Evolutionary conservation across 2,329 filamentous ascomycete species (phyloP).

Genomic region (Lecanoromycetidae sp.): DNA sequence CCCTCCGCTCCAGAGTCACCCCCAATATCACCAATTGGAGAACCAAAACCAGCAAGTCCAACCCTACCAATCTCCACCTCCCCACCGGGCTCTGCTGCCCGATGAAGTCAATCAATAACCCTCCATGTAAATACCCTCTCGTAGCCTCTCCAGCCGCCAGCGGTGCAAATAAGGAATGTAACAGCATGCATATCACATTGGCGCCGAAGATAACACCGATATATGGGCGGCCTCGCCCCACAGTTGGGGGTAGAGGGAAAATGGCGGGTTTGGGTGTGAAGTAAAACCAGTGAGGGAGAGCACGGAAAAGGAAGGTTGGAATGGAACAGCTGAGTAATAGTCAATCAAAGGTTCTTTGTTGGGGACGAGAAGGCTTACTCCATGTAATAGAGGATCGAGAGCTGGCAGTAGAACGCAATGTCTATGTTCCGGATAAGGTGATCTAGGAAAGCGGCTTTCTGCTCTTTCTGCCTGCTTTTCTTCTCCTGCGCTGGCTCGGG

Average conservation of each 20-base stretch:
- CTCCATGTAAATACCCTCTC: slow-evolving; percentile 48
- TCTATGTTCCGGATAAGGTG: slow-evolving; percentile 46
- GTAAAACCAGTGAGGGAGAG: slow-evolving; percentile 44
- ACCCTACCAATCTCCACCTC: slow-evolving; percentile 38
- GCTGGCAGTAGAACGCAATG: slow-evolving; percentile 48
- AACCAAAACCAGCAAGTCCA: slow-evolving; percentile 43
- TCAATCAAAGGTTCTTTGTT: not conserved
- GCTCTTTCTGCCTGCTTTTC: not conserved
- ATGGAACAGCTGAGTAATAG: slow-evolving; percentile 41
- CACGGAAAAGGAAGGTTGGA: slow-evolving; percentile 43
- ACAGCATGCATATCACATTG: slow-evolving; percentile 44
- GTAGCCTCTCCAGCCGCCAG: slow-evolving; percentile 41
- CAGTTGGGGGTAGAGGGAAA: slow-evolving; percentile 37
- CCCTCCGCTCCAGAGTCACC: slow-evolving; percentile 37
- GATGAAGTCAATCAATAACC: slow-evolving; percentile 52
- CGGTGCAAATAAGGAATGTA: slow-evolving; percentile 43
- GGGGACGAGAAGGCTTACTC: slow-evolving; percentile 45
- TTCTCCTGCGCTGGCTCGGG: not conserved
- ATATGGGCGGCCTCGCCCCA: slow-evolving; percentile 41
- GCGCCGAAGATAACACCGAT: slow-evolving; percentile 42
- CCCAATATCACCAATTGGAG: slow-evolving; percentile 48
- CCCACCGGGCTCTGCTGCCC: slow-evolving; percentile 47
- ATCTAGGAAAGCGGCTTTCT: slow-evolving; percentile 39
- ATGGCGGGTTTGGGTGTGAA: slow-evolving; percentile 47
- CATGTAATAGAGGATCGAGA: slow-evolving; percentile 51